Percentiles rank a stretch among this genome's conserved stretches.
phyloP scores from a whole-genome alignment of 2,329 filamentous ascomycete genomes.

The Nemania diffusa region DNA sequence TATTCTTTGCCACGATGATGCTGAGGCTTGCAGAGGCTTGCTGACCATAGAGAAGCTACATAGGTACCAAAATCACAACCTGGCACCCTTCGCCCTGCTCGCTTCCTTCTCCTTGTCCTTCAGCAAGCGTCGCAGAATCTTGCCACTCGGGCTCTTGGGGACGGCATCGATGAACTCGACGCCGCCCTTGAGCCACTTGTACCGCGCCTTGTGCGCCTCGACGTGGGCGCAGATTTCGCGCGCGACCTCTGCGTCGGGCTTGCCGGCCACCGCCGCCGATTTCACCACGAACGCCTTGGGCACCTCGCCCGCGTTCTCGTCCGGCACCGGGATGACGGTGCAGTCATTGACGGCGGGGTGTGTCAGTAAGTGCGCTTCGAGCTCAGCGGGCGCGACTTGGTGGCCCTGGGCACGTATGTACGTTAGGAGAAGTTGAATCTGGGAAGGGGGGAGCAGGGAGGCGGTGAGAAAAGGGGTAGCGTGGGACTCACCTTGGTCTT shows the following conservation, averaged over 20 bases:
- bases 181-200: constrained; percentile 66
- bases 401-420: constrained; percentile 61
- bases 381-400: constrained; percentile 85
- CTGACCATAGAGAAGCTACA: not conserved
- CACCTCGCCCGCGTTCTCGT: constrained; percentile 70
- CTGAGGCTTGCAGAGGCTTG: too few species aligned
- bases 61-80: constrained; percentile 57
- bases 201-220: constrained; percentile 65
- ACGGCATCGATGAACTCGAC: constrained; percentile 67
- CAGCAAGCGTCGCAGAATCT: constrained; percentile 71
- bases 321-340: constrained; percentile 78
- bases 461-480: not conserved
- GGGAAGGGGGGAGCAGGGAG: not conserved
- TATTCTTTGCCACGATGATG: not conserved
- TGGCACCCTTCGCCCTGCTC: constrained; percentile 68
- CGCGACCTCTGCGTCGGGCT: constrained; percentile 52
- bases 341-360: constrained; percentile 81
- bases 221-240: constrained; percentile 64
- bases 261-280: constrained; percentile 50
- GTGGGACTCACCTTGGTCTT: constrained; percentile 58
- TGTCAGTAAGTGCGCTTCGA: constrained; percentile 81
- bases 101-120: constrained; percentile 74
- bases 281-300: constrained; percentile 76
- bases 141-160: constrained; percentile 72
- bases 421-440: not conserved